Evolutionary conservation across 1,284 basidiomycete genomes (phyloP), one percentile per base, ranked within the genome.

Genomic region (Wallemia hederae): DNA sequence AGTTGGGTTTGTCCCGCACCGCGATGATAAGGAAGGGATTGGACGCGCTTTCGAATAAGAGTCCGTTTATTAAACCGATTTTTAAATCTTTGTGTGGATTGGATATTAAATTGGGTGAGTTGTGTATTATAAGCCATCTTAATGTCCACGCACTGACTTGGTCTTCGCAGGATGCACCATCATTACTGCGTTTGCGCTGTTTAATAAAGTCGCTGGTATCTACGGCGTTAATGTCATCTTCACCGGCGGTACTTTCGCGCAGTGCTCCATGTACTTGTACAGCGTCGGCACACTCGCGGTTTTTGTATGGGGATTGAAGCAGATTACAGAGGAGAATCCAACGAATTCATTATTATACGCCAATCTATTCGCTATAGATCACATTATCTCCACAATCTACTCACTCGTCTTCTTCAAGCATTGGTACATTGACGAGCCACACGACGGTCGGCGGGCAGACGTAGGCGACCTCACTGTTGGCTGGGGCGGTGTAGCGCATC

Each of bases 121-220:
- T 49, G 5, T 49, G 5, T n/a, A 11, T 7, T 49, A n/a, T n/a
- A n/a, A n/a, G n/a, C 9, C 11, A 3, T 49, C 14, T 17, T n/a
- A 15, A 15, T 15, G 5, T 49, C 39, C 14, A n/a, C n/a, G 39
- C 39, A 49, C 39, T 49, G 39, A 49, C 39, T 49, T 14, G 5
- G 5, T 9, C 29, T 15, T 49, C n/a, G n/a, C n/a, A 49, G 39
- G 39, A 7, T 49, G 39, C 19, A 49, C 39, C 5, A 49, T 49
- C 3, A 49, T 49, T 3, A 49, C 39, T 15, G 39, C 24, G 17
- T 57, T 59, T 24, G 65, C 89, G 86, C 75, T 94, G 60, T 78
- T 99, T 66, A 97, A 99, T 78, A 99, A 99, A 74, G 91, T 91
- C 60, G 92, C 92, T 17, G 92, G 92, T 61, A 79, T 97, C 19